Conservation (phyloP, 768 basidiomycete species). For the Pulveroboletus ravenelii region DNA sequence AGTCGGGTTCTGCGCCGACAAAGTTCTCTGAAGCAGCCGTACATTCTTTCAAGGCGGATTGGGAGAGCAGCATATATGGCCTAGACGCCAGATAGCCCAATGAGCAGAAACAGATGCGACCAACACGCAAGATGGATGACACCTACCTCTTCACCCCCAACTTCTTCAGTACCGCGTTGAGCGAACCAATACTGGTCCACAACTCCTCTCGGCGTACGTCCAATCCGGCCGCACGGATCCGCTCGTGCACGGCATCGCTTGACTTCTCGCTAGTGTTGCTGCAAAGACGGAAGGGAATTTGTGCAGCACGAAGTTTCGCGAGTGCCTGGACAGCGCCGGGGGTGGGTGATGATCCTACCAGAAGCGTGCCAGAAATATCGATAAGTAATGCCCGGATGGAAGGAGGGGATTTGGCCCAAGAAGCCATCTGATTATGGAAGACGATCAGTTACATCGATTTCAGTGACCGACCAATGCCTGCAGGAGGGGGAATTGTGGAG, state of each 20-base stretch:
- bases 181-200: conserved; percentile 63
- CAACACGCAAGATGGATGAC: background rate
- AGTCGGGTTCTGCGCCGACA: background rate
- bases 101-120: background rate
- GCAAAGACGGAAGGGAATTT: conserved; percentile 50
- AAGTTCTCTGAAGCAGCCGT: background rate
- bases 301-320: conserved; percentile 26
- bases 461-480: no score
- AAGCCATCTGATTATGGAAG: background rate
- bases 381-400: conserved; percentile 50
- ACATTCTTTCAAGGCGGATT: conserved; percentile 44
- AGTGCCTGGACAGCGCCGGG: conserved; percentile 36
- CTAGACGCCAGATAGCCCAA: conserved; percentile 12
- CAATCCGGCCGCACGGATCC: conserved; percentile 48
- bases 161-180: conserved; percentile 41
- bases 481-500: no score
- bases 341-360: conserved; percentile 48
- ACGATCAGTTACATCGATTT: no score
- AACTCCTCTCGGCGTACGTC: conserved; percentile 41
- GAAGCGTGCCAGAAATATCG: conserved; percentile 66
- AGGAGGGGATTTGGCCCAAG: background rate
- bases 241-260: conserved; percentile 36
- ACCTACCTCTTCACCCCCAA: conserved; percentile 39
- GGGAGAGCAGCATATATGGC: conserved; percentile 54
- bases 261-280: conserved; percentile 72